These are phyloP conservation scores for Amauroascus niger DNA, from an alignment of 2,329 filamentous ascomycete genomes.

Conservation along the genomic window DNA sequence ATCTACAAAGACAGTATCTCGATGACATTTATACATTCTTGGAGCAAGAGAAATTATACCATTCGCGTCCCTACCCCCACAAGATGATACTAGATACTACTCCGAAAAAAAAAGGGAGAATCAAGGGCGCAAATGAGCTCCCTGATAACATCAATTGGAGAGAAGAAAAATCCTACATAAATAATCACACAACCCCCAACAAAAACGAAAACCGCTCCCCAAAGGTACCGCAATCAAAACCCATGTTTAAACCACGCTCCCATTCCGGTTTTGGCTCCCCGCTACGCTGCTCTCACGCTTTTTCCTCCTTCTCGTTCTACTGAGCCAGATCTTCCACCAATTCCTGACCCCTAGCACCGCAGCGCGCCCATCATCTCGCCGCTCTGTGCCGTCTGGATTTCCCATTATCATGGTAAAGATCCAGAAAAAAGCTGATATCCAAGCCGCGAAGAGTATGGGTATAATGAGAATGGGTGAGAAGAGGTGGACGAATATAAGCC, in stretches of 20 bases:
- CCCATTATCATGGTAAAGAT: constrained; percentile 52
- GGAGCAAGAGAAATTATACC: background rate
- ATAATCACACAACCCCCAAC: too few species aligned
- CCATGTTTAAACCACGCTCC: background rate
- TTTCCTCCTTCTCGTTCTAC: constrained; percentile 11
- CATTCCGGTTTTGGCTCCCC: background rate
- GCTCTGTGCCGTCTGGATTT: constrained; percentile 51
- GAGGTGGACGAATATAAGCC: constrained; percentile 45
- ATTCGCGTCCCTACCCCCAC: background rate
- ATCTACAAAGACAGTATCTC: too few species aligned
- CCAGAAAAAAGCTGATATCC: constrained; percentile 54
- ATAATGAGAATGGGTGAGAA: constrained; percentile 49
- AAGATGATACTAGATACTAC: background rate
- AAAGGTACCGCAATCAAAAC: background rate
- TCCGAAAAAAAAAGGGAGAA: background rate
- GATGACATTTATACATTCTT: too few species aligned
- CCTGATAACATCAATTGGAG: too few species aligned
- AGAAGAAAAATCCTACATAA: too few species aligned
- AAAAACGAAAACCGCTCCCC: background rate
- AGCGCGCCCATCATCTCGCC: constrained; percentile 51
- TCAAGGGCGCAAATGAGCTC: too few species aligned
- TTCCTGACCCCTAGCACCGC: constrained; percentile 49
- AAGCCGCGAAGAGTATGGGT: constrained; percentile 47
- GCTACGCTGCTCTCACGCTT: constrained; percentile 5
- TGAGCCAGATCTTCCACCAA: constrained; percentile 53